A percentile compares a stretch with the other conserved stretches of the same genome.
These are phyloP conservation scores for Fusarium cicatricum DNA, from an alignment of 2,329 filamentous ascomycete species.

Conservation along the genomic window DNA sequence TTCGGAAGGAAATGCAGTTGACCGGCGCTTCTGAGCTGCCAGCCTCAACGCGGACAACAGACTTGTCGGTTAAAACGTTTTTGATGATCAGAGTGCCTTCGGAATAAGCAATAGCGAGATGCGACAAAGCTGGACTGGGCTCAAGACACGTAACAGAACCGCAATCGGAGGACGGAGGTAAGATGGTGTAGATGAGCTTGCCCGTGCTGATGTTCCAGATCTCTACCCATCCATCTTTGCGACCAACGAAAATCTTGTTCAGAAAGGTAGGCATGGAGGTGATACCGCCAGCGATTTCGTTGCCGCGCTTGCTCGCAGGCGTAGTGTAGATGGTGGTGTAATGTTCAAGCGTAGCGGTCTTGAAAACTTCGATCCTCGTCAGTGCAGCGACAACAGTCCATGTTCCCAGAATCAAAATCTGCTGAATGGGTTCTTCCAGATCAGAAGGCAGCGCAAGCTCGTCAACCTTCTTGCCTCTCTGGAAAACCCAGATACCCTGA, in stretches of 20 bases:
- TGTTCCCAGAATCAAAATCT: slow-evolving; percentile 84
- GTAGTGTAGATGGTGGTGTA: slow-evolving; percentile 82
- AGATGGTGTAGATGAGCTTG: slow-evolving; percentile 89
- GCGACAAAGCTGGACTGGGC: slow-evolving; percentile 81
- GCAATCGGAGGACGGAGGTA: slow-evolving; percentile 75
- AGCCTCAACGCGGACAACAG: slow-evolving; percentile 73
- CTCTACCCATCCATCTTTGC: slow-evolving; percentile 87
- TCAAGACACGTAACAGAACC: slow-evolving; percentile 89
- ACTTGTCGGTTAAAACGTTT: slow-evolving; percentile 81
- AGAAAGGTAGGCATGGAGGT: slow-evolving; percentile 93
- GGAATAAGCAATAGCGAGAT: slow-evolving; percentile 88
- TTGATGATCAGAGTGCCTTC: slow-evolving; percentile 81
- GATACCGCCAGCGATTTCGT: slow-evolving; percentile 78
- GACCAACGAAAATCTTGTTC: slow-evolving; percentile 93
- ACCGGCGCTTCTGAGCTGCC: slow-evolving; percentile 72
- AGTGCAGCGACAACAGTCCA: slow-evolving; percentile 87
- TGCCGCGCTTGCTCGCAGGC: slow-evolving; percentile 64
- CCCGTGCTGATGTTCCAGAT: slow-evolving; percentile 97
- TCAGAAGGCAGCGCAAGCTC: slow-evolving; percentile 75
- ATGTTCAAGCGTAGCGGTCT: slow-evolving; percentile 81
- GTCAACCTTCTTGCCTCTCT: slow-evolving; percentile 84
- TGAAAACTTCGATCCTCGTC: slow-evolving; percentile 89
- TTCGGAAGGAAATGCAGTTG: slow-evolving; percentile 88
- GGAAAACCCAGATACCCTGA: slow-evolving; percentile 88
- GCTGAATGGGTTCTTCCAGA: slow-evolving; percentile 74